These are phyloP conservation scores for Cladosporium sp. DNA, from an alignment of 2,329 filamentous ascomycete species.

Conservation along the genomic window DNA sequence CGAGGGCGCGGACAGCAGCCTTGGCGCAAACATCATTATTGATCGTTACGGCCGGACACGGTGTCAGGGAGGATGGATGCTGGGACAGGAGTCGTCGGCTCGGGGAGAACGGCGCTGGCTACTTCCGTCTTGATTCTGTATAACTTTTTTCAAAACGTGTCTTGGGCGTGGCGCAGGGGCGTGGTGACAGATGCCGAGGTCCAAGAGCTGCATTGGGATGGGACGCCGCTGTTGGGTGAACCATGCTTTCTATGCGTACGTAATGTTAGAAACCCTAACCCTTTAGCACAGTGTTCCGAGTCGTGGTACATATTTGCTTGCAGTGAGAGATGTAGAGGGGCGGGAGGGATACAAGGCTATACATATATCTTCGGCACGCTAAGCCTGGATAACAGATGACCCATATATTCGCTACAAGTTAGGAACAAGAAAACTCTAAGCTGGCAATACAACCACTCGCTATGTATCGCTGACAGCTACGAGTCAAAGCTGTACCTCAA, in stretches of 20 bases:
- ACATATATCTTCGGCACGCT: background rate
- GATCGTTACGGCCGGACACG: slow-evolving; percentile 16
- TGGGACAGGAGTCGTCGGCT: slow-evolving; percentile 13
- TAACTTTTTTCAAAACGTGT: slow-evolving; percentile 8
- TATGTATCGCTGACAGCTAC: slow-evolving; percentile 8
- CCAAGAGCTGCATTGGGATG: background rate
- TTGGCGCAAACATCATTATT: slow-evolving; percentile 16
- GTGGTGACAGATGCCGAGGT: slow-evolving; percentile 13
- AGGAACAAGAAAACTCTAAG: slow-evolving; percentile 6
- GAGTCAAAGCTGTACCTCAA: slow-evolving; percentile 67
- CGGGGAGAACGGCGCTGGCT: background rate
- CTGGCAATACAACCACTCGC: background rate
- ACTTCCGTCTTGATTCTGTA: background rate
- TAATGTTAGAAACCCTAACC: background rate
- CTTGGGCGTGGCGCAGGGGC: background rate
- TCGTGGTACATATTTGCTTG: background rate
- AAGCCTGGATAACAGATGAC: background rate
- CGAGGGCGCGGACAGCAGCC: slow-evolving; percentile 12
- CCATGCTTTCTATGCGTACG: background rate
- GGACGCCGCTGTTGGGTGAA: background rate
- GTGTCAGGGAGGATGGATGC: background rate
- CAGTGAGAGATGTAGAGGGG: background rate
- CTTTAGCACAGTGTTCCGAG: background rate
- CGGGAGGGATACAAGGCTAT: background rate
- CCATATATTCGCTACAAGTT: slow-evolving; percentile 18